phyloP scores from a whole-genome alignment of 1,284 basidiomycete genomes.

The Ganoderma meredithae region DNA sequence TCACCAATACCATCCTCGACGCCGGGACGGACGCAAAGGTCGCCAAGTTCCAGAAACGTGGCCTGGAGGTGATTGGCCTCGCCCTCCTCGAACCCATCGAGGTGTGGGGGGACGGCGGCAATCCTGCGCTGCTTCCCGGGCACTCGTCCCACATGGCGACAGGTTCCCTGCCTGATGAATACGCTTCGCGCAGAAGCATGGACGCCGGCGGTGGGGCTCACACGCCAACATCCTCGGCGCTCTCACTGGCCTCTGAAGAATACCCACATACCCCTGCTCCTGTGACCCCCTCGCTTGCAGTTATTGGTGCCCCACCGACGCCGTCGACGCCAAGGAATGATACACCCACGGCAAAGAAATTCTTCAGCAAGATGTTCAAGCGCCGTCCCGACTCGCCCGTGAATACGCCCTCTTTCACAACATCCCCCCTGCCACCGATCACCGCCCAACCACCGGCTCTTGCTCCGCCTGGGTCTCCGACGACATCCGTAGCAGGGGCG shows the following conservation, averaged over 20 bases:
- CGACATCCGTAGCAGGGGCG: constrained; percentile 8
- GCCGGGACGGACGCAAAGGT: constrained; percentile 96
- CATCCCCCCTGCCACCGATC: constrained; percentile 31
- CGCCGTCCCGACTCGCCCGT: constrained; percentile 48
- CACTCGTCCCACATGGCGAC: constrained; percentile 23
- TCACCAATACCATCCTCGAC: constrained; percentile 90
- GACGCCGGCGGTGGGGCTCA: constrained; percentile 29
- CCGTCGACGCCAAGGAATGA: constrained; percentile 33
- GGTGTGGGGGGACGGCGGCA: constrained; percentile 58
- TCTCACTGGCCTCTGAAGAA: constrained; percentile 47
- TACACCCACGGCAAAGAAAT: constrained; percentile 57
- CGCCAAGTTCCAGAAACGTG: constrained; percentile 87
- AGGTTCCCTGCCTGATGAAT: constrained; percentile 31
- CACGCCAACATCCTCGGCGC: constrained; percentile 50
- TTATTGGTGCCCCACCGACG: constrained; percentile 28
- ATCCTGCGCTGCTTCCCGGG: constrained; percentile 25
- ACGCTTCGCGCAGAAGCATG: constrained; percentile 27
- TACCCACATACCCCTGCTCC: constrained; percentile 35
- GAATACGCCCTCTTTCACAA: constrained; percentile 24
- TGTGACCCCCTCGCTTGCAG: constrained; percentile 31
- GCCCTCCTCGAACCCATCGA: constrained; percentile 86
- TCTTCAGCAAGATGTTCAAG: constrained; percentile 82
- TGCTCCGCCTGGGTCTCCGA: constrained; percentile 20
- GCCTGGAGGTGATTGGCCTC: constrained; percentile 83
- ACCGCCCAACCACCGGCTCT: constrained; percentile 34